These are phyloP conservation scores for Mucor plumbeus DNA, from an alignment of 371 early-diverging fungal genomes.

Conservation along the genomic window DNA sequence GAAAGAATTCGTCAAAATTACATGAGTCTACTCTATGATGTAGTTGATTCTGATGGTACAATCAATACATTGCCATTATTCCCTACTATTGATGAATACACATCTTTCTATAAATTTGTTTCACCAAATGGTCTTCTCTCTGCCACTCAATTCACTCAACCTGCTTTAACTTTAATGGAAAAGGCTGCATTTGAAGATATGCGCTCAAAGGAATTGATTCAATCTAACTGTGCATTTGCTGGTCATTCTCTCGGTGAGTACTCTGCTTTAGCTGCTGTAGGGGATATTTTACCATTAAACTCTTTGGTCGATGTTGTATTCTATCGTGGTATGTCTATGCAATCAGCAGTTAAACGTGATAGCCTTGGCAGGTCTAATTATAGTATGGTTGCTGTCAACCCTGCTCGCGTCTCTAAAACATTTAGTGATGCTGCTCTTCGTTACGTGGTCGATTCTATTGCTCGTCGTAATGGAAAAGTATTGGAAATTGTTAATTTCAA, in stretches of 20 bases:
- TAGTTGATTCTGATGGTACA: conserved; percentile 74
- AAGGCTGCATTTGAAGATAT: conserved; percentile 94
- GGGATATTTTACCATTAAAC: conserved; percentile 89
- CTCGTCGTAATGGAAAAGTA: conserved; percentile 75
- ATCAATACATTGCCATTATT: conserved; percentile 84
- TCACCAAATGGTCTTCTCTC: conserved; percentile 91
- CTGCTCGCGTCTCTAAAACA: conserved; percentile 85
- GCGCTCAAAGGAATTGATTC: conserved; percentile 86
- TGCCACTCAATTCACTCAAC: conserved; percentile 97
- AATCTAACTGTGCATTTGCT: conserved; percentile 86
- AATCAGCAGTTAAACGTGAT: conserved; percentile 90
- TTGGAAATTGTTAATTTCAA: conserved; percentile 97
- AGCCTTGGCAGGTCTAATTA: conserved; percentile 84
- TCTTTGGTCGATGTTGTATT: conserved; percentile 92
- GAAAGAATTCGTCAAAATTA: conserved; percentile 89
- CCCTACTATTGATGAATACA: conserved; percentile 86
- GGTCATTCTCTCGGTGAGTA: conserved; percentile 98
- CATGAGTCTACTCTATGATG: conserved; percentile 90
- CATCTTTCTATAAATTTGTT: conserved; percentile 86
- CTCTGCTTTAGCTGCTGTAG: conserved; percentile 90
- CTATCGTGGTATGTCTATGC: conserved; percentile 98
- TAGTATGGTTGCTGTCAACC: conserved; percentile 96
- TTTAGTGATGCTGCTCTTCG: conserved; percentile 87
- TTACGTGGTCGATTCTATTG: conserved; percentile 83
- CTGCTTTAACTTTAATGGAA: conserved; percentile 91